Conservation (phyloP, 148 eudicot genomes). For the Spergularia bocconei region DNA sequence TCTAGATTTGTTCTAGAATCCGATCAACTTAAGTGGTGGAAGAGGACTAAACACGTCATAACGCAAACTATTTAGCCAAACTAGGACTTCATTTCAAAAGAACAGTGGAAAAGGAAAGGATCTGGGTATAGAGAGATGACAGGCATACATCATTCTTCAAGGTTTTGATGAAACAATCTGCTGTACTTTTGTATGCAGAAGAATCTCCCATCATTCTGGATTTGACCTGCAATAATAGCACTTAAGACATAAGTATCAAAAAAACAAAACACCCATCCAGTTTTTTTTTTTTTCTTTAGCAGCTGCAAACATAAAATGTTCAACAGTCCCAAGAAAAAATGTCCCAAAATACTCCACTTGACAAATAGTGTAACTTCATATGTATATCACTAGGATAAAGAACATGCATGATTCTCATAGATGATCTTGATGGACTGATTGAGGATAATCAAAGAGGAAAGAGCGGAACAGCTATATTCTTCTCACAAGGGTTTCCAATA, state of each 20-base stretch:
- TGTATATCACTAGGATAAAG: background rate
- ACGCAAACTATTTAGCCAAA: background rate
- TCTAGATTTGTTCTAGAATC: too few relatives aligned
- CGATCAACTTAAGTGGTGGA: too few relatives aligned
- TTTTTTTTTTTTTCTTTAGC: too few relatives aligned
- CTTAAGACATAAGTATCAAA: background rate
- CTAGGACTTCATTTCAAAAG: background rate
- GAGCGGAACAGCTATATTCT: background rate
- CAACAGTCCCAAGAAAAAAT: too few relatives aligned
- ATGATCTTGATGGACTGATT: background rate
- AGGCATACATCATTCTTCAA: constrained; percentile 83
- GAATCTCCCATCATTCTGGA: constrained; percentile 99
- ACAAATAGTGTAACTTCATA: background rate
- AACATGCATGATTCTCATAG: background rate
- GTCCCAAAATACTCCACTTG: too few relatives aligned
- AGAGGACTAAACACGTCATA: background rate
- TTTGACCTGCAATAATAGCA: constrained; percentile 65
- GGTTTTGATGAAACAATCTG: constrained; percentile 89
- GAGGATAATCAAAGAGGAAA: background rate
- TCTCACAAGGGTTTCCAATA: background rate
- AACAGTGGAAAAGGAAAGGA: background rate
- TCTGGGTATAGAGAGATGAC: constrained; percentile 7
- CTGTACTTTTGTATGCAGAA: constrained; percentile 70
- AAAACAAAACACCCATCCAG: too few relatives aligned
- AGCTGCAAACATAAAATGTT: too few relatives aligned